A percentile compares a stretch with the other conserved stretches of the same genome.
Evolutionary conservation across 2,329 filamentous ascomycete species (phyloP).

Genomic region (Sclerotinia subarctica): DNA sequence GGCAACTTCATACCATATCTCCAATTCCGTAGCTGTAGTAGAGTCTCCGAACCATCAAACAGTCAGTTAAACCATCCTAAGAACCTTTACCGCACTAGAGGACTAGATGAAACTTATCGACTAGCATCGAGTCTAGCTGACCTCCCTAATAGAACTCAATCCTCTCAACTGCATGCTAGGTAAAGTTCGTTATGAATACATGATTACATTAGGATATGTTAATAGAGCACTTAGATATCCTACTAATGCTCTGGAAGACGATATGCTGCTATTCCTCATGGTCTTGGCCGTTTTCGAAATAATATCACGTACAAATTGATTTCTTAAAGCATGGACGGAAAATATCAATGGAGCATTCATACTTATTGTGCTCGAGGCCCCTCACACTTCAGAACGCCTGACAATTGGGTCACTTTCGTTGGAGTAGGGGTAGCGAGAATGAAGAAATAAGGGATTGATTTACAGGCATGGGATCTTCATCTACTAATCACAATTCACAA

Average conservation of each 20-base stretch:
- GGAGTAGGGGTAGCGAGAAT: not conserved
- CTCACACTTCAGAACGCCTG: constrained; percentile 45
- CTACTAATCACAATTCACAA: not conserved
- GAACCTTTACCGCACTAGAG: constrained; percentile 17
- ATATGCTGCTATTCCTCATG: constrained; percentile 52
- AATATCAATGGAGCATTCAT: constrained; percentile 55
- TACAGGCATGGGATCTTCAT: not conserved
- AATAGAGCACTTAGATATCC: constrained; percentile 49
- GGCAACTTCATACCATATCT: constrained; percentile 24
- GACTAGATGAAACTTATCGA: constrained; percentile 18
- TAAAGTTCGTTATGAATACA: constrained; percentile 49
- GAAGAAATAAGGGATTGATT: not conserved
- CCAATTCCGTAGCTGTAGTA: constrained; percentile 15
- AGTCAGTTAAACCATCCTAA: constrained; percentile 22
- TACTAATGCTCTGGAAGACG: constrained; percentile 47
- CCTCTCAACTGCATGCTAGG: constrained; percentile 42
- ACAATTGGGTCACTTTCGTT: not conserved
- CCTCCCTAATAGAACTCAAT: constrained; percentile 42
- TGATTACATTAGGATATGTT: constrained; percentile 47
- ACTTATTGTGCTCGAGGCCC: too few species aligned
- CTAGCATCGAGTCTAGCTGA: constrained; percentile 48
- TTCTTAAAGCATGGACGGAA: constrained; percentile 50
- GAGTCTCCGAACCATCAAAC: constrained; percentile 15
- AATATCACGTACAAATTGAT: constrained; percentile 44
- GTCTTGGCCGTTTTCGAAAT: constrained; percentile 53